Evolutionary conservation across 2,329 filamentous ascomycete species (phyloP), one percentile per base, ranked within the genome.

Genomic region (Calonectria naviculata): DNA sequence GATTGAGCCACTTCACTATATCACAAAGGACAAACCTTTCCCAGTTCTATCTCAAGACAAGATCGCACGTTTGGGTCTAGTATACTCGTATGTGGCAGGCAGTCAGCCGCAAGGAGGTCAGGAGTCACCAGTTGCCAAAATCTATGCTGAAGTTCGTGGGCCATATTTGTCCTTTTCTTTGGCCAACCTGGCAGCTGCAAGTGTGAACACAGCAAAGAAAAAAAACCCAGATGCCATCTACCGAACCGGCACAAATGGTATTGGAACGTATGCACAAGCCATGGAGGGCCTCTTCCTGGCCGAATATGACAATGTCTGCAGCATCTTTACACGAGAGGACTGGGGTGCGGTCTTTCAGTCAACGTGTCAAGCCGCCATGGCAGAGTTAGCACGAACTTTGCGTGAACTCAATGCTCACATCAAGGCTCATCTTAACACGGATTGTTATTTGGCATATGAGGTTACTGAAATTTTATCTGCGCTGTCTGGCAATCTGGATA

Each of bases 361-460:
- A 19, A 95, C 95, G 2, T 97, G 94, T 80, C 92, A 95, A 78
- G 87, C 90, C 38, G 90, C 95, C 15, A 87, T 99, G 71, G 89
- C 91, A 9, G 95, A 98, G 78, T 93, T 98, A 76, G 92, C 93
- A 7, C 92, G 94, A 76, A 98, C 97, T 0, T 84, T 98, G 65
- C 91, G 94, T 31, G 96, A 98, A 79, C 88, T 99, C 36, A 98
- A 98, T 81, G 89, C 90, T 61, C 95, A 98, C 79, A 95, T 98
- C 83, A 95, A 95, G 80, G 86, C 89, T 46, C 95, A 98, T 79
- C 85, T 98, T 44, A 90, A 92, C 75, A 98, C 95, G 0, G 97
- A 99, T 82, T 98, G 96, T 83, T 98, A 94, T 81, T 89, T 99
- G 60, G 95, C 95, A 9, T 99, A 97, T 81, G 97, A 99, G 81